phyloP scores from a whole-genome alignment of 1,284 basidiomycete species.

The Marasmius fiardii region DNA sequence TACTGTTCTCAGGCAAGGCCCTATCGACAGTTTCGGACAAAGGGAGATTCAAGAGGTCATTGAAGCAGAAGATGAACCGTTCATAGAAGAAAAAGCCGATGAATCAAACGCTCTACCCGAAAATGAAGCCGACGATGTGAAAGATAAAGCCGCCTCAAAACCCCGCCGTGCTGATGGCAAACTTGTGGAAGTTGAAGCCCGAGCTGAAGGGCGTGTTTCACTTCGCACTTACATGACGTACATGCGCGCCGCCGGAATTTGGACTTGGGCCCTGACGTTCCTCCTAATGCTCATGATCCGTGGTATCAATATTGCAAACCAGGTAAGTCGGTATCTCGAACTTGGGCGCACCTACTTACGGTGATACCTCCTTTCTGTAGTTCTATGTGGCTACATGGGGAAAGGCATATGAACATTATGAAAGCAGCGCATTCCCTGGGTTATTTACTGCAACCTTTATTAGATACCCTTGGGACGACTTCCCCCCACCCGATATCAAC shows the following conservation, averaged over 20 bases:
- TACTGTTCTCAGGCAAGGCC: constrained; percentile 52
- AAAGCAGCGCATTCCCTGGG: constrained; percentile 19
- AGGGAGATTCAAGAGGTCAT: constrained; percentile 50
- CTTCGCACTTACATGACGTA: constrained; percentile 57
- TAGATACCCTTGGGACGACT: constrained; percentile 37
- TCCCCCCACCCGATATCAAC: constrained; percentile 55
- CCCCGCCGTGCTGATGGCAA: constrained; percentile 36
- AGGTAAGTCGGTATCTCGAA: constrained; percentile 33
- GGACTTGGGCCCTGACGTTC: constrained; percentile 53
- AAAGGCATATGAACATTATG: constrained; percentile 50
- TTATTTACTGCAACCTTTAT: constrained; percentile 18
- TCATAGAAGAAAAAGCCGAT: constrained; percentile 22
- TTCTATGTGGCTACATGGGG: constrained; percentile 66
- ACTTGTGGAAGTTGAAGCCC: constrained; percentile 58
- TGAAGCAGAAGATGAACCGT: constrained; percentile 41
- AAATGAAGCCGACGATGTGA: constrained; percentile 36
- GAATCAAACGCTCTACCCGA: constrained; percentile 14
- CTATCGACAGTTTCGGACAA: constrained; percentile 51
- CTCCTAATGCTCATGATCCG: constrained; percentile 54
- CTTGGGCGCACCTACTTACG: constrained; percentile 2
- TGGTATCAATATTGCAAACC: constrained; percentile 52
- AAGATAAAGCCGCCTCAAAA: not conserved
- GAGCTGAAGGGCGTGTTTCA: constrained; percentile 64
- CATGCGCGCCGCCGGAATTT: constrained; percentile 56
- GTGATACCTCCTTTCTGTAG: constrained; percentile 25